Evolutionary conservation across 2,329 filamentous ascomycete species (phyloP), one percentile per base, ranked within the genome.

Genomic region (Arthrobotrys entomopaga): DNA sequence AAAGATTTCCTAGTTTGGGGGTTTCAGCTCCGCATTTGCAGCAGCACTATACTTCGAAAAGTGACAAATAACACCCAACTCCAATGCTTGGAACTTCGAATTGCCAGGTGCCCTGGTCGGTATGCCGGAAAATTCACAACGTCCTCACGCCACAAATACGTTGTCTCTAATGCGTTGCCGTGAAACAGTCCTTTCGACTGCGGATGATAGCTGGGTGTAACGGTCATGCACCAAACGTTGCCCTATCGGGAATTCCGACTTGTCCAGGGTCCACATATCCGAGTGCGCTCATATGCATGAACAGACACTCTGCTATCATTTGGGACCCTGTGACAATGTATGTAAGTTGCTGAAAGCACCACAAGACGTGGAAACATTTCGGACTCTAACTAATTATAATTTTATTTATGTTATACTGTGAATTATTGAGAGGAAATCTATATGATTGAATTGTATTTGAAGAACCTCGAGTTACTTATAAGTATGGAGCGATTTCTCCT

Each of bases 21-120:
- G 53, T 60, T 60, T 67, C 64, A 67, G 64, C 64, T 67, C 64
- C 54, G 54, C 38, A 57, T 43, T 43, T 43, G 16, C 53, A 57
- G 7, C n/a, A n/a, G n/a, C 7, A 13, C 4, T 38, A 19, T 15
- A n/a, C 8, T 11, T 34, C 16, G 24, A 16, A 54, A 19, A 57
- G 22, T 53, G 52, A 29, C 52, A 57, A n/a, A 66, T 59, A 38
- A 38, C 24, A 10, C 10, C 29, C 29, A 34, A 34, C 29, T 29
- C 26, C 29, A 49, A 15, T 29, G 16, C 42, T 38, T 38, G 49
- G 43, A 16, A 38, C 40, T 40, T 42, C 48, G 46, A 29, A 59
- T n/a, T 52, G 54, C 64, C 42, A 67, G 29, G 49, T 34, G 19
- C 64, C 40, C 29, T 2, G 20, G 24, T 19, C 15, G 20, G 24